phyloP scores from a whole-genome alignment of 2,329 filamentous ascomycete species.

The Alternaria arbusti region DNA sequence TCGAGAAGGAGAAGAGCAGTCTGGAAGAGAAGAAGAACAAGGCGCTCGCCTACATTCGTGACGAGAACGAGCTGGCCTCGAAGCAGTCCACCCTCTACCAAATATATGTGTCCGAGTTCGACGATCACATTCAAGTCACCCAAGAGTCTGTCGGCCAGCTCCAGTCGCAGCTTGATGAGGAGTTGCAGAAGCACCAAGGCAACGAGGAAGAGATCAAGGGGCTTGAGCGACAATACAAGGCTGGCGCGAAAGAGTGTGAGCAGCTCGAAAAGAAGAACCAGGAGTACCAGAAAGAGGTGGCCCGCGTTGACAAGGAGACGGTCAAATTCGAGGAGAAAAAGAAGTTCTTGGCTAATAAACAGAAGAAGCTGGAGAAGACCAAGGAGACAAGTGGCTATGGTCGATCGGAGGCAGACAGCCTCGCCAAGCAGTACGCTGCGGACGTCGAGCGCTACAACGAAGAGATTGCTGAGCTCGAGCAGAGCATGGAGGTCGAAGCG shows the following conservation, averaged over 20 bases:
- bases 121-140: conserved; percentile 86
- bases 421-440: conserved; percentile 76
- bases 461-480: conserved; percentile 79
- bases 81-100: conserved; percentile 95
- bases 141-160: conserved; percentile 91
- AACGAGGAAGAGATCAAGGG: conserved; percentile 89
- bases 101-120: conserved; percentile 85
- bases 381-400: conserved; percentile 78
- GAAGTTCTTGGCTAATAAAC: conserved; percentile 89
- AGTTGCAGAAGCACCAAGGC: conserved; percentile 90
- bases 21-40: conserved; percentile 97
- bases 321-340: conserved; percentile 98
- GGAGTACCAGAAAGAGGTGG: conserved; percentile 80
- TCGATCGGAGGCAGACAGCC: conserved; percentile 74
- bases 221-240: conserved; percentile 83
- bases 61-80: conserved; percentile 89
- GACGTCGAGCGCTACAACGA: conserved; percentile 78
- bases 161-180: conserved; percentile 82
- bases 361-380: conserved; percentile 92
- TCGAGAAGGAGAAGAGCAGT: conserved; percentile 93
- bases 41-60: conserved; percentile 83
- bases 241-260: conserved; percentile 83
- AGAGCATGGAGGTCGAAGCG: conserved; percentile 78
- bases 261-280: conserved; percentile 82
- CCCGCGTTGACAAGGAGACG: conserved; percentile 92